A percentile compares a stretch with the other conserved stretches of the same genome.
These are phyloP conservation scores for Ceratobasidium sp. DNA, from an alignment of 1,284 basidiomycete species.

Conservation along the genomic window DNA sequence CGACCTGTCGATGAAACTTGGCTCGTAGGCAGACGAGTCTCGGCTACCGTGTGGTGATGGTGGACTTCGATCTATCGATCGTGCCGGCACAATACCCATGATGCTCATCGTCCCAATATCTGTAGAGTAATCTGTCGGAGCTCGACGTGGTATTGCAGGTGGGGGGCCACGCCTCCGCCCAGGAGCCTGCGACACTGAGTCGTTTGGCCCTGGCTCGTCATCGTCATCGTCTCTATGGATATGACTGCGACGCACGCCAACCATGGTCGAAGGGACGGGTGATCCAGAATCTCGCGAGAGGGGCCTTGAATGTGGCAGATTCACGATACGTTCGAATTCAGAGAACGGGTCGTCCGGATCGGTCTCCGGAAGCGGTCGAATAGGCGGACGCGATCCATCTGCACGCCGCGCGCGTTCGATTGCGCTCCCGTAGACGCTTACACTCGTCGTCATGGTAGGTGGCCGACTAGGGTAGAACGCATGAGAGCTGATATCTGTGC, in stretches of 20 bases:
- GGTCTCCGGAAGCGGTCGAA: constrained; percentile 3
- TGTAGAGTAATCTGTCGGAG: constrained; percentile 28
- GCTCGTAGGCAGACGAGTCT: constrained; percentile 35
- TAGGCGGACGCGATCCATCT: constrained; percentile 17
- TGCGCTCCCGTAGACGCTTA: constrained; percentile 37
- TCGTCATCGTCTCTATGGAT: constrained; percentile 4
- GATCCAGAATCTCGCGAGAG: constrained; percentile 25
- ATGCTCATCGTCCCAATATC: constrained; percentile 36
- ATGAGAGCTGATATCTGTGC: constrained; percentile 28
- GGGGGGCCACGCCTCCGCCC: constrained; percentile 21
- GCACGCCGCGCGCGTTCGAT: constrained; percentile 34
- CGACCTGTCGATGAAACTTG: constrained; percentile 31
- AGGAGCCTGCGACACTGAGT: constrained; percentile 35
- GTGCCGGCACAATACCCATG: constrained; percentile 22
- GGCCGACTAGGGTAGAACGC: constrained; percentile 30
- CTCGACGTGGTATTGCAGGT: constrained; percentile 18
- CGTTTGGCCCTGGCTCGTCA: constrained; percentile 29
- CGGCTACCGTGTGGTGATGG: constrained; percentile 30
- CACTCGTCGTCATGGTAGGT: constrained; percentile 6
- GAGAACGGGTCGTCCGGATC: constrained; percentile 33
- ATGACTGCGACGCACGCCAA: constrained; percentile 8
- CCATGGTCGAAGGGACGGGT: constrained; percentile 20
- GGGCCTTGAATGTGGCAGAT: constrained; percentile 4
- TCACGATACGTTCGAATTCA: constrained; percentile 33
- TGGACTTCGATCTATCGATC: constrained; percentile 19